Percentiles rank a stretch among this genome's conserved stretches.
These are phyloP conservation scores for Ophiocordyceps unilateralis DNA, from an alignment of 2,329 filamentous ascomycete species.

Conservation along the genomic window DNA sequence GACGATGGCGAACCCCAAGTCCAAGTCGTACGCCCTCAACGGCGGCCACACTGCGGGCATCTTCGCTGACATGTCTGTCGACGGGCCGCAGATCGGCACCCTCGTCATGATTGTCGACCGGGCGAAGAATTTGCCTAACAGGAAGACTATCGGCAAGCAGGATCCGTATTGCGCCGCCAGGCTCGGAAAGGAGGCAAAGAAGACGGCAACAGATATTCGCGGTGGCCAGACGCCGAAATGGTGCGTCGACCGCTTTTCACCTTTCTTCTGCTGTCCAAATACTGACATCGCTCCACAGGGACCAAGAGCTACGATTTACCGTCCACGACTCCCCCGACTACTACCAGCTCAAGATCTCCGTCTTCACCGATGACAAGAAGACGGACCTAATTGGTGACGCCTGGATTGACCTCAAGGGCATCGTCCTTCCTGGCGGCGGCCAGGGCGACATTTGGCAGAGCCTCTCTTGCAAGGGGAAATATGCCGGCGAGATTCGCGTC, in stretches of 20 bases:
- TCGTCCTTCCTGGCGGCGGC: slow-evolving; percentile 76
- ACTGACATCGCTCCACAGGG: slow-evolving; percentile 38
- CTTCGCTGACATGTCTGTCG: slow-evolving; percentile 82
- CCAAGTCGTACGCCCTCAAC: slow-evolving; percentile 38
- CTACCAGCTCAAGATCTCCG: slow-evolving; percentile 82
- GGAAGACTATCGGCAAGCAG: slow-evolving; percentile 96
- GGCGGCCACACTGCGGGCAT: slow-evolving; percentile 76
- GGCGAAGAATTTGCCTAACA: slow-evolving; percentile 91
- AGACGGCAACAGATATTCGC: slow-evolving; percentile 83
- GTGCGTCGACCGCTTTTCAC: slow-evolving; percentile 28
- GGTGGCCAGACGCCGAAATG: slow-evolving; percentile 93
- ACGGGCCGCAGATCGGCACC: slow-evolving; percentile 86
- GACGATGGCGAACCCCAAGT: slow-evolving; percentile 30
- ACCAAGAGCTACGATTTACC: slow-evolving; percentile 88
- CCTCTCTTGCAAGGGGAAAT: slow-evolving; percentile 78
- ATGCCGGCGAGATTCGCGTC: slow-evolving; percentile 84
- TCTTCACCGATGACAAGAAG: slow-evolving; percentile 97
- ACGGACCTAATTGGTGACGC: slow-evolving; percentile 92
- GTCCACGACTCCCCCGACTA: slow-evolving; percentile 97
- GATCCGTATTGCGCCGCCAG: slow-evolving; percentile 92
- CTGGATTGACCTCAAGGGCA: slow-evolving; percentile 67
- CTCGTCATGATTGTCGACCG: slow-evolving; percentile 83
- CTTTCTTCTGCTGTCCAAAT: background rate
- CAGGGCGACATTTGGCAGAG: slow-evolving; percentile 87
- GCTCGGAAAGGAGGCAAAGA: slow-evolving; percentile 91